Evolutionary conservation across 164 flowering plant species (phyloP), one percentile per base, ranked within the genome.

Genomic region (Berberis vulgaris): DNA sequence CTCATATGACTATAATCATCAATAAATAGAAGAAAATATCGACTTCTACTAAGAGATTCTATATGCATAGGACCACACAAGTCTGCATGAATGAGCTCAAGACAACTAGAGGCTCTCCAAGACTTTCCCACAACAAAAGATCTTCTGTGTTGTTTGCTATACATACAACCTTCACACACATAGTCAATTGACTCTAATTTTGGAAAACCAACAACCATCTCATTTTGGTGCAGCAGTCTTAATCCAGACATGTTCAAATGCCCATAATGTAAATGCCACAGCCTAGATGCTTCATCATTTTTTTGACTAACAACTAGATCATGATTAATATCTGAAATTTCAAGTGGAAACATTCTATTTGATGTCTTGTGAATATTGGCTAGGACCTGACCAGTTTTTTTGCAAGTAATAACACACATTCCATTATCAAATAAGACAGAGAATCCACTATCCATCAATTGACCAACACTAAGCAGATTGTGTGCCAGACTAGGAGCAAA

Each of bases 321-420:
- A 3, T 3, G 54, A 45, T 4, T 45, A 41, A 39, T 39, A 7
- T 5, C 26, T 12, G 64, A 67, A 1, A 60, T 1, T 38, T 67
- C 64, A 49, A 67, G 54, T 2, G 64, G 52, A 53, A 67, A 67
- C 65, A 60, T 52, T n/a, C 61, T 67, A 38, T 67, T 60, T 41
- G 52, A 12, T 26, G 60, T 54, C 65, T 52, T 53, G 11, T 1
- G 7, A 53, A 67, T 10, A 26, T 55, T 61, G 12, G 39, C 45
- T 43, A 61, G 41, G 6, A 54, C 7, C 8, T 7, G n/a, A 13
- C 38, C 12, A 43, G 12, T 60, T 43, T 60, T 60, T 5, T 41
- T 39, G 4, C 41, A 45, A 12, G 8, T 54, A 45, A 67, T 67
- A 3, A 10, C 45, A 54, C 65, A 61, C 2, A 38, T 1, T 53